These are phyloP conservation scores for Rhytidhysteron rufulum DNA, from an alignment of 2,329 filamentous ascomycete genomes.

Conservation along the genomic window DNA sequence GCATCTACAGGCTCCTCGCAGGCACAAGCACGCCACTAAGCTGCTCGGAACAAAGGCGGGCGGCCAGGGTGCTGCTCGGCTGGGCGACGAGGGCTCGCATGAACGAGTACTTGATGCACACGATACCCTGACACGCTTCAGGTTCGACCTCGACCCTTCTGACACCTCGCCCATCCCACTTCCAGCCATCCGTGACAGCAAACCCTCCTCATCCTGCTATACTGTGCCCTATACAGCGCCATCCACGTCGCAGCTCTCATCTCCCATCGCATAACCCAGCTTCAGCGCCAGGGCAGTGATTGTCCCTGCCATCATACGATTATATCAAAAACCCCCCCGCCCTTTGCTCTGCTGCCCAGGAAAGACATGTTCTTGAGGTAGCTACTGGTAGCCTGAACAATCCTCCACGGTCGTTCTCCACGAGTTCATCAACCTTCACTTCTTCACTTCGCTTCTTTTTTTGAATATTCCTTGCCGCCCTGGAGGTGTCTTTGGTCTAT, in stretches of 20 bases:
- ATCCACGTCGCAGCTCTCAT: no score
- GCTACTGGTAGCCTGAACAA: conserved; percentile 36
- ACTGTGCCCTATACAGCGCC: no score
- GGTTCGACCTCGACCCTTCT: conserved; percentile 2
- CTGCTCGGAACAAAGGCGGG: no score
- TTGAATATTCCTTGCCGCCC: no score
- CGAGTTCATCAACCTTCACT: no score
- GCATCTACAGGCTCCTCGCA: no score
- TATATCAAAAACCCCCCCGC: conserved; percentile 37
- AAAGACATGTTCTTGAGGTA: conserved; percentile 26
- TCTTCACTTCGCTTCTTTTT: conserved; percentile 8
- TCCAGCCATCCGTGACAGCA: background rate
- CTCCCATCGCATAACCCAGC: background rate
- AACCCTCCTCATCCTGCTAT: background rate
- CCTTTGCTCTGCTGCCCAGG: conserved; percentile 17
- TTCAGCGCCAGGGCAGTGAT: no score
- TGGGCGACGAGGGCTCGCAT: conserved; percentile 1
- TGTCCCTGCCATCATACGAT: conserved; percentile 6
- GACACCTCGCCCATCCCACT: background rate
- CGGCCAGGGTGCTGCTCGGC: no score
- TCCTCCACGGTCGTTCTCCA: conserved; percentile 19
- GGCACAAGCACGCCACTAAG: no score
- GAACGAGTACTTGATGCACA: conserved; percentile 1
- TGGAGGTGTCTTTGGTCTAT: no score
- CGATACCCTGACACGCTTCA: background rate